phyloP scores from a whole-genome alignment of 1,284 basidiomycete genomes.

The Mycosarcoma mackinlayi region DNA sequence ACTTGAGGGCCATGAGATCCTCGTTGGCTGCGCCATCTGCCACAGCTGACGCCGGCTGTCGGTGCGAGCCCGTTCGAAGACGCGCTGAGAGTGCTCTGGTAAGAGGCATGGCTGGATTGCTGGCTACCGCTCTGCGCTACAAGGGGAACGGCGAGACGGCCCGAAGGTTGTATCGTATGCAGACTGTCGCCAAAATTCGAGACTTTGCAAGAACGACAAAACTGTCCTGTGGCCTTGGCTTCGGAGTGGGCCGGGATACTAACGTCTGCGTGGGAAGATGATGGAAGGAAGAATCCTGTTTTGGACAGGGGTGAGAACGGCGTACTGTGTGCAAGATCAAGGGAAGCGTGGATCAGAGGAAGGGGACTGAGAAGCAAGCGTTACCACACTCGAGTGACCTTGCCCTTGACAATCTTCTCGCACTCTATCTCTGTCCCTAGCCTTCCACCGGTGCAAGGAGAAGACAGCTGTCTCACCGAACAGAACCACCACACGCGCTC shows the following conservation, averaged over 20 bases:
- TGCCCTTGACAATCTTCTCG: neutral
- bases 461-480: no score
- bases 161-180: neutral
- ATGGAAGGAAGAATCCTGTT: neutral
- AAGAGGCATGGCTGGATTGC: conserved; percentile 30
- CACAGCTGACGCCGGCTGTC: conserved; percentile 7
- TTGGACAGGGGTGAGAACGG: neutral
- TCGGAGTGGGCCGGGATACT: neutral
- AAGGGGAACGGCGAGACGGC: neutral
- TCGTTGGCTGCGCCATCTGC: conserved; percentile 8
- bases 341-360: neutral
- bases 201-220: no score
- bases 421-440: neutral
- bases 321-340: no score
- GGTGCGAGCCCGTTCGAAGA: conserved; percentile 22
- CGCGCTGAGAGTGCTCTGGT: conserved; percentile 42
- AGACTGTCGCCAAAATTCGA: no score
- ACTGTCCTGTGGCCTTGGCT: neutral
- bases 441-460: no score
- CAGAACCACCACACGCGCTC: no score
- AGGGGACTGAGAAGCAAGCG: neutral
- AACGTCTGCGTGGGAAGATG: neutral
- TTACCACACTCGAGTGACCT: conserved; percentile 5
- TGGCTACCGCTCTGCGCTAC: neutral
- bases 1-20: conserved; percentile 26